Percentiles rank a stretch among this genome's conserved stretches.
Evolutionary conservation across 306 rosid species (phyloP).

Genomic region (Trifolium dubium): DNA sequence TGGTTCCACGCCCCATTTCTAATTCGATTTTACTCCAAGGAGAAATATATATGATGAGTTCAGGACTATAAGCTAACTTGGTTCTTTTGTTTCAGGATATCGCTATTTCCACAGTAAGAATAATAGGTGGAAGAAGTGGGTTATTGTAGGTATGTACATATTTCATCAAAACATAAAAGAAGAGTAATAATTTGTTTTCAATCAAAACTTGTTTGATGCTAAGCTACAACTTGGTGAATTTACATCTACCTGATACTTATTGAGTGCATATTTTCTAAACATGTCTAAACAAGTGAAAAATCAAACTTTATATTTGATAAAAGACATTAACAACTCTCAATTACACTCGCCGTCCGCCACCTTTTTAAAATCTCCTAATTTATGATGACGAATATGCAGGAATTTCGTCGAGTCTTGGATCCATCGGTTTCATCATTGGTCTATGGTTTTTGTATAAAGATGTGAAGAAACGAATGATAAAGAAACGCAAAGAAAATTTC

Average conservation of each 20-base stretch:
- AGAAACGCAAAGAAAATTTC: conserved; percentile 36
- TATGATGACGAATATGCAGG: conserved; percentile 25
- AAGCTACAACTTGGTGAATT: background rate
- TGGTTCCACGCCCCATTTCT: background rate
- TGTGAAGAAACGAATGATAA: background rate
- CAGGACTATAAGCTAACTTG: background rate
- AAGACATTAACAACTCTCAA: background rate
- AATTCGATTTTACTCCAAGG: background rate
- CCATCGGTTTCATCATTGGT: conserved; percentile 28
- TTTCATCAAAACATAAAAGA: background rate
- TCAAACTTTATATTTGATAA: background rate
- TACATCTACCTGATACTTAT: background rate
- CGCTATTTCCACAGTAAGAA: background rate
- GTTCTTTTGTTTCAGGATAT: background rate
- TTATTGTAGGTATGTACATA: conserved; percentile 37
- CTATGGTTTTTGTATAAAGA: conserved; percentile 33
- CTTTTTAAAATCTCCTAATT: background rate
- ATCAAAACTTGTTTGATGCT: background rate
- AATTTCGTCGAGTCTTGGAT: conserved; percentile 45
- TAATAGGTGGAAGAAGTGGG: conserved; percentile 8
- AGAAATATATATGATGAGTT: background rate
- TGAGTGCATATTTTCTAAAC: background rate
- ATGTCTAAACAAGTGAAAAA: background rate
- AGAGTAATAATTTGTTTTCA: background rate
- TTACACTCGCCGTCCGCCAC: background rate